A percentile compares a stretch with the other conserved stretches of the same genome.
These are phyloP conservation scores for Tulasnella sp. DNA, from an alignment of 768 basidiomycete genomes.

Conservation along the genomic window DNA sequence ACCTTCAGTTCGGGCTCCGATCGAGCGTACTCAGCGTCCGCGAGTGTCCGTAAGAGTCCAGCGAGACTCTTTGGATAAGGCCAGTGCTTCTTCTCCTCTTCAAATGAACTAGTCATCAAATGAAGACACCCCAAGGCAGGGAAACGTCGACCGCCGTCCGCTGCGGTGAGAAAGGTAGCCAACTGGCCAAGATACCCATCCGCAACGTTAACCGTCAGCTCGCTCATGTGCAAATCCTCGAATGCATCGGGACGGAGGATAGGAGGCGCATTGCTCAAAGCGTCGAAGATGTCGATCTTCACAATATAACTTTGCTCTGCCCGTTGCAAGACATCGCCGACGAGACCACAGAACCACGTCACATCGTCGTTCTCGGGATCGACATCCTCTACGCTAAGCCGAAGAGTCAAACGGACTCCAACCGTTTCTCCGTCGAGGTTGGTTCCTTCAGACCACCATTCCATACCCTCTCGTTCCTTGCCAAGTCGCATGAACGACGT, in stretches of 20 bases:
- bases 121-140: background rate
- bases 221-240: background rate
- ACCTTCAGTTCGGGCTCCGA: too few relatives aligned
- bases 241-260: background rate
- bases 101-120: background rate
- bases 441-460: background rate
- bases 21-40: too few relatives aligned
- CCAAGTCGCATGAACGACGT: background rate
- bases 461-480: background rate
- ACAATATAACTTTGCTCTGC: background rate
- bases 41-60: too few relatives aligned
- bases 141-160: background rate
- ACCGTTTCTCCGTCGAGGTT: background rate
- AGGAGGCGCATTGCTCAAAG: background rate
- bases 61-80: too few relatives aligned
- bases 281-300: background rate
- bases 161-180: background rate
- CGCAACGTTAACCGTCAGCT: background rate
- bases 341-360: background rate
- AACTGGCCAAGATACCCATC: background rate
- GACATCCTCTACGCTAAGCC: background rate
- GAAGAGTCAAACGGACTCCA: background rate
- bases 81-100: background rate
- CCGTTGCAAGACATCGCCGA: background rate
- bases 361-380: background rate